Percentiles rank a stretch among this genome's conserved stretches.
phyloP scores from a whole-genome alignment of 2,329 filamentous ascomycete genomes.

The Teratosphaeriaceae sp. region DNA sequence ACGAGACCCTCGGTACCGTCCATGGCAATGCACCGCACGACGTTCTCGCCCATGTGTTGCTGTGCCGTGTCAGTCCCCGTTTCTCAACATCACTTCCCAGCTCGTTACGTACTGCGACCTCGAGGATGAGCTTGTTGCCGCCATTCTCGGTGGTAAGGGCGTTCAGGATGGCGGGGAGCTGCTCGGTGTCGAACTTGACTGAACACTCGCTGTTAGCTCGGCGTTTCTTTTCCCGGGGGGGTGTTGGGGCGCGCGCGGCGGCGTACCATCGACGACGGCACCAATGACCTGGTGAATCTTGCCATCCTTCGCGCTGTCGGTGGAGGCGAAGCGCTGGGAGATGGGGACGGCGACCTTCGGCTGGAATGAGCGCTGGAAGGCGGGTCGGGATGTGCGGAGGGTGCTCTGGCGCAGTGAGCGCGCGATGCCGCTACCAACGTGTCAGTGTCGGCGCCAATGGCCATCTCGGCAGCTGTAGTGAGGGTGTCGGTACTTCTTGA shows the following conservation, averaged over 20 bases:
- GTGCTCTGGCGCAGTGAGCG: constrained; percentile 56
- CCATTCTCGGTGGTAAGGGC: constrained; percentile 87
- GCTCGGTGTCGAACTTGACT: constrained; percentile 96
- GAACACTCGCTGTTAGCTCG: constrained; percentile 16
- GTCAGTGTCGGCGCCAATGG: constrained; percentile 30
- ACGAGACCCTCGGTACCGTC: constrained; percentile 99
- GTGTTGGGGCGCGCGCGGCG: constrained; percentile 4
- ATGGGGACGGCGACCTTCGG: constrained; percentile 53
- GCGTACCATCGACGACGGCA: constrained; percentile 96
- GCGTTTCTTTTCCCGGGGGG: constrained; percentile 16
- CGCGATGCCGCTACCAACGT: constrained; percentile 54
- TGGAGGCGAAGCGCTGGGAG: constrained; percentile 56
- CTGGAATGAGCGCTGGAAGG: constrained; percentile 51
- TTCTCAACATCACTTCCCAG: constrained; percentile 9
- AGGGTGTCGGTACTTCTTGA: constrained; percentile 63
- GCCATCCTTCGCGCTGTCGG: constrained; percentile 51
- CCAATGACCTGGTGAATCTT: constrained; percentile 82
- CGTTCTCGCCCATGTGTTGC: constrained; percentile 99
- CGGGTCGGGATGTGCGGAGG: constrained; percentile 51
- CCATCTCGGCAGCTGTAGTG: constrained; percentile 23
- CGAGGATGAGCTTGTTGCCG: constrained; percentile 88
- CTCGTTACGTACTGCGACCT: constrained; percentile 73
- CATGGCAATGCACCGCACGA: constrained; percentile 99
- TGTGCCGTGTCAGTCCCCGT: constrained; percentile 36
- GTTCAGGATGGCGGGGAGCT: constrained; percentile 96